Conservation (phyloP, 225 moss, liverwort and hornwort genomes). For the Climacium dendroides region DNA sequence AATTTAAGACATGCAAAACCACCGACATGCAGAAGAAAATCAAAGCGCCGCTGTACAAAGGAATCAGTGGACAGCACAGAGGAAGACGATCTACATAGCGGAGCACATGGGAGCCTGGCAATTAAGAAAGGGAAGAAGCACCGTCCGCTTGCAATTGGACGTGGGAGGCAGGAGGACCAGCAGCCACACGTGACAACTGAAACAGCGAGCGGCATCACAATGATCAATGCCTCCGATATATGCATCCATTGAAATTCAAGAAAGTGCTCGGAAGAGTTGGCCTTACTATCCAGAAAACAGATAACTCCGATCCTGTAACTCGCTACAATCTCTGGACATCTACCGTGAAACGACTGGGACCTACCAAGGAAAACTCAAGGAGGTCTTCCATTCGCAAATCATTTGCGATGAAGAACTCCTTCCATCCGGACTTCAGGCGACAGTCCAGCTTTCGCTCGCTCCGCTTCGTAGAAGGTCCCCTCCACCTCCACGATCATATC, state of each 20-base stretch:
- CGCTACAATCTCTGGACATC: neutral
- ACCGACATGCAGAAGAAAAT: neutral
- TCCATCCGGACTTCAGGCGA: neutral
- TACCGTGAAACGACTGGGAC: neutral
- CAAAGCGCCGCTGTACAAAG: neutral
- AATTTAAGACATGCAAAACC: neutral
- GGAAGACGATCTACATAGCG: neutral
- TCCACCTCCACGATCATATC: neutral
- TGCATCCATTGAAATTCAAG: neutral
- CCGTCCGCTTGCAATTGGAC: neutral
- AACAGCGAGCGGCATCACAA: neutral
- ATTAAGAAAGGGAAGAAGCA: neutral
- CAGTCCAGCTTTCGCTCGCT: no score
- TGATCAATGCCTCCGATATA: neutral
- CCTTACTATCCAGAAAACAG: neutral
- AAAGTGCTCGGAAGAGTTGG: neutral
- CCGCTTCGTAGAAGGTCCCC: no score
- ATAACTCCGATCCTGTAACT: neutral
- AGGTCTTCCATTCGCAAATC: neutral
- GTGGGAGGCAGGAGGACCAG: neutral
- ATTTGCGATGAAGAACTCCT: neutral
- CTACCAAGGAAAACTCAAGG: neutral
- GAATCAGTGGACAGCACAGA: neutral
- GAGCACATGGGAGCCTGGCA: neutral
- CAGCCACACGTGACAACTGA: neutral